Base-by-base conservation (phyloP, 495 filamentous ascomycete species). In the Talaromyces stipitatus region DNA sequence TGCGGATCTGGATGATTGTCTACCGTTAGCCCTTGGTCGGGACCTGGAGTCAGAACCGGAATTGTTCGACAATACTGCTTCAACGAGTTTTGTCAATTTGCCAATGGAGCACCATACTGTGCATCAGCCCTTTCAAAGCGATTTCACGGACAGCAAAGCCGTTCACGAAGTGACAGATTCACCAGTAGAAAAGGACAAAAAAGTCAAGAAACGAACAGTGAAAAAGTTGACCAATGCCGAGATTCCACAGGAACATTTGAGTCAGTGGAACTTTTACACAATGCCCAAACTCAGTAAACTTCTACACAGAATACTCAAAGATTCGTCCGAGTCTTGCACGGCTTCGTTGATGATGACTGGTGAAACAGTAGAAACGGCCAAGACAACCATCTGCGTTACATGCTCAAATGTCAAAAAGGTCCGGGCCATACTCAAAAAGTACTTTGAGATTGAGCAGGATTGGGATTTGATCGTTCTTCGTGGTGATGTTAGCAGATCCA, bases 261-360 rank as follows among this genome's bases (percentile, higher is more conserved):
- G 87, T 20, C 80, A 86, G 56, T 91, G 87, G 85, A 86, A 90
- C 58, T 82, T 76, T 24, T 77, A 80, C 2, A 72, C 90, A 62
- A 84, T 90, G 76, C 87, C 87, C 0, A 81, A 85, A 58, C 74
- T 91, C 61, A 85, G 88, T 62, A 74, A 79, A 66, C 64, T 91
- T 77, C 68, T 90, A 68, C 74, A 82, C 72, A 74, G 87, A 77
- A 70, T 80, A 72, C 58, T 84, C 67, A 81, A 78, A 22, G 74
- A 79, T 3, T 73, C 77, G 1, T 69, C 69, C 1, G 88, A 91
- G 63, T 90, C 87, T 2, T 88, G 88, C 22, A 84, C 87, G 56
- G 86, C 87, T 12, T 85, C 82, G 22, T 76, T 90, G 12, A 86
- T 88, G 66, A 88, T 87, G 65, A 83, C 88, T 28, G 88, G 88